Percentiles rank a stretch among this genome's conserved stretches.
phyloP scores from a whole-genome alignment of 2,329 filamentous ascomycete species.

The Aspergillus hiratsukae region DNA sequence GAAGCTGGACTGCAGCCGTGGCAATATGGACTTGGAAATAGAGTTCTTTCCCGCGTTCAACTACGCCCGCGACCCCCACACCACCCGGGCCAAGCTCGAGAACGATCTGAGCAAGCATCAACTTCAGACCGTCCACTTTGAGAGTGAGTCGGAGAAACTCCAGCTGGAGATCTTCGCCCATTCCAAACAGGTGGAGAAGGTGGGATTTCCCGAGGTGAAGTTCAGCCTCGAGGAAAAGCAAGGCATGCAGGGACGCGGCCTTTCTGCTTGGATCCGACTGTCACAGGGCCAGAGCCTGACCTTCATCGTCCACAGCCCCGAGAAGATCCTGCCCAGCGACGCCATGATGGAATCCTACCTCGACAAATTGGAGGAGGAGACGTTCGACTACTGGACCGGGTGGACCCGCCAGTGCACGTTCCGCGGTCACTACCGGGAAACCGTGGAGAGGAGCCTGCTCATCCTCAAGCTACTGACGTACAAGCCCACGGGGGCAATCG shows the following conservation, averaged over 20 bases:
- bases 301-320: conserved; percentile 63
- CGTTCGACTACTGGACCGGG: conserved; percentile 66
- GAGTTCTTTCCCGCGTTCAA: conserved; percentile 70
- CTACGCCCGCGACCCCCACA: conserved; percentile 62
- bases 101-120: conserved; percentile 33
- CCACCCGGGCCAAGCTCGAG: conserved; percentile 25
- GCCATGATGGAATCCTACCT: conserved; percentile 57
- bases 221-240: conserved; percentile 53
- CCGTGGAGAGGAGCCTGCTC: conserved; percentile 66
- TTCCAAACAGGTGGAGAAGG: conserved; percentile 47
- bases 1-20: conserved; percentile 68
- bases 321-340: conserved; percentile 53
- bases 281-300: conserved; percentile 65
- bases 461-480: conserved; percentile 73
- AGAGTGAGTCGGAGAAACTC: conserved; percentile 54
- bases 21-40: conserved; percentile 60
- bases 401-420: conserved; percentile 70
- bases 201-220: conserved; percentile 46
- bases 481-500: conserved; percentile 72
- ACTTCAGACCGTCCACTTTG: conserved; percentile 62
- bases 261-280: conserved; percentile 57
- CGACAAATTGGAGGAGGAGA: conserved; percentile 62
- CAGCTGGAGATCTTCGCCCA: conserved; percentile 67
- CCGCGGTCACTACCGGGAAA: conserved; percentile 67
- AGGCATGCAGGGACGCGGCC: conserved; percentile 57